These are phyloP conservation scores for Magnaporthales sp. DNA, from an alignment of 2,329 filamentous ascomycete species.

Conservation along the genomic window DNA sequence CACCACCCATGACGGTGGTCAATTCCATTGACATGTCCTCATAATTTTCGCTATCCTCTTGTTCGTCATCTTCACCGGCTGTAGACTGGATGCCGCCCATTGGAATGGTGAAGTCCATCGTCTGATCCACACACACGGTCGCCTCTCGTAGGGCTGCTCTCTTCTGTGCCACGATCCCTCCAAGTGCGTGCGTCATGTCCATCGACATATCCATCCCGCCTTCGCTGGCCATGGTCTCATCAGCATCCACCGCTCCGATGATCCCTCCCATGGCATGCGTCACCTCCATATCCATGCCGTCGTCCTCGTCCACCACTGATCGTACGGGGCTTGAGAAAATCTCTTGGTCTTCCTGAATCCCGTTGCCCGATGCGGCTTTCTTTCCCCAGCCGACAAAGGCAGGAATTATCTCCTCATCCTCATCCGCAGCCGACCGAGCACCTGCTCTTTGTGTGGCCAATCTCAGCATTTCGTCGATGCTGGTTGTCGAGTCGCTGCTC, in stretches of 20 bases:
- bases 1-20: conserved; percentile 54
- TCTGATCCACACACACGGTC: conserved; percentile 39
- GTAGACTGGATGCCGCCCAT: conserved; percentile 57
- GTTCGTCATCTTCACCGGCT: conserved; percentile 20
- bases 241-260: conserved; percentile 28
- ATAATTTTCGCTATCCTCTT: conserved; percentile 33
- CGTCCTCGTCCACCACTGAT: conserved; percentile 21
- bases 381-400: conserved; percentile 67
- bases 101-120: conserved; percentile 79
- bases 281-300: conserved; percentile 44
- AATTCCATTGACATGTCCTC: conserved; percentile 77
- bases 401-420: conserved; percentile 62
- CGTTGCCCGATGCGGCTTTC: conserved; percentile 31
- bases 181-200: conserved; percentile 46
- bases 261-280: conserved; percentile 37
- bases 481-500: conserved; percentile 58
- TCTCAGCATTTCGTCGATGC: conserved; percentile 68
- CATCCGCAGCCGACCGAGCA: conserved; percentile 24
- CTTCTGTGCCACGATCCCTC: conserved; percentile 27
- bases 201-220: conserved; percentile 26
- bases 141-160: neutral
- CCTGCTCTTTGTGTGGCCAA: conserved; percentile 69
- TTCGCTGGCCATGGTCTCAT: conserved; percentile 48
- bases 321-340: neutral
- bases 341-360: conserved; percentile 12